Base-by-base conservation (phyloP, 495 filamentous ascomycete genomes). In the Penicillium atrosanguineum region DNA sequence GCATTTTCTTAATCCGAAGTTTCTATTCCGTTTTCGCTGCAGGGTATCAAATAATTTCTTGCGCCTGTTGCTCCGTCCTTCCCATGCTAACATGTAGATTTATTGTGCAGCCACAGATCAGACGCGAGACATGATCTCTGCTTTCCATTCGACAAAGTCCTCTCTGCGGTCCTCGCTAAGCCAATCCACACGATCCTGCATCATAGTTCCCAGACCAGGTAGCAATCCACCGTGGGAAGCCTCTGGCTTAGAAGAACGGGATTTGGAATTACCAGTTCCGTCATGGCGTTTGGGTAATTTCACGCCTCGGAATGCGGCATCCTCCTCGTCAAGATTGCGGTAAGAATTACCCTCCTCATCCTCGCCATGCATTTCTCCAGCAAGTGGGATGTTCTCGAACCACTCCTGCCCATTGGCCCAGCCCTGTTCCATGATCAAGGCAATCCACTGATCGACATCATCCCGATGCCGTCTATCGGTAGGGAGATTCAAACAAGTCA, bases 171-270 rank as follows among this genome's bases (percentile, higher is more conserved):
- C 75, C 20, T 88, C 85, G 50, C 86, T 87, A 60, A 96, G 65
- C 67, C 84, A 95, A 69, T 96, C 90, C 50, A 91, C 85, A 40
- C 82, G 78, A 53, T 88, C 86, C 69, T 95, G 89, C 72, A 95
- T 86, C 89, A 94, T 94, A 3, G 86, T 90, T 14, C 87, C 87
- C 21, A 85, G 59, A 50, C 82, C 81, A 15, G 81, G 79, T 26
- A 83, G 64, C 4, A 84, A 68, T 54, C 77, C 63, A 58, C 55
- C 48, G 69, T 66, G 64, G 44, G 21, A 50, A 31, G 52, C 41
- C 25, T 51, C 31, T 8, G 48, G 25, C n/a, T 48, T 41, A 1
- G 47, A 55, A 7, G 46, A 20, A 1, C 51, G 52, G 42, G 50
- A 51, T 0, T 59, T 60, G 43, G 43, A 36, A 1, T 57, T 55